A percentile compares a stretch with the other conserved stretches of the same genome.
Conservation (phyloP, 208 protist species). For the Balamuthia mandrillaris region DNA sequence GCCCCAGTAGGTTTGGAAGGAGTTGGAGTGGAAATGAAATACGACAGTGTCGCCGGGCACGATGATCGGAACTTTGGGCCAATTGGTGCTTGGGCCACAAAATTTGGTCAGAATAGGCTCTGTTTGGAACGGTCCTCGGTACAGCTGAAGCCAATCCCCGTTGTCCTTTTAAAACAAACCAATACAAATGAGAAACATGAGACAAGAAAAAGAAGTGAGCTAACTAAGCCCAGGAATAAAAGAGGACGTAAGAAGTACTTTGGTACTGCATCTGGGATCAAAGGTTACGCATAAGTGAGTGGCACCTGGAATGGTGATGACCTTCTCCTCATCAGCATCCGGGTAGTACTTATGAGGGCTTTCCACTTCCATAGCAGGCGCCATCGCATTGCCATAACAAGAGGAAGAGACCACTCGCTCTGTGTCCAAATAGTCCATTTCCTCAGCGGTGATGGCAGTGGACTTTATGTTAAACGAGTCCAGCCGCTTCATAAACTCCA, state of each 20-base stretch:
- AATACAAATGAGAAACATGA: no score
- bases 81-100: not conserved
- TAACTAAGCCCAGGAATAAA: not conserved
- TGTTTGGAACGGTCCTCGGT: not conserved
- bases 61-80: constrained; percentile 22
- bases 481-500: not conserved
- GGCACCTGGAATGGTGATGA: constrained; percentile 2
- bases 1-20: constrained; percentile 20
- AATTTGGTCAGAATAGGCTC: not conserved
- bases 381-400: not conserved
- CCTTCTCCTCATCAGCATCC: constrained; percentile 18
- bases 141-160: constrained; percentile 22
- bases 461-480: not conserved
- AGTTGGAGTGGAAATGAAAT: constrained; percentile 22
- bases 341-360: constrained; percentile 23
- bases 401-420: no score
- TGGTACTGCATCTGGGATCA: not conserved
- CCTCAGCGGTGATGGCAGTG: not conserved
- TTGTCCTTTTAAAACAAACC: not conserved
- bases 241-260: not conserved
- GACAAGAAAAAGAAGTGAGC: no score
- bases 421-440: not conserved
- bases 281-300: constrained; percentile 25
- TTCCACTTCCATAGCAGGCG: not conserved
- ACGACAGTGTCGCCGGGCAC: not conserved